phyloP scores from a whole-genome alignment of 2,329 filamentous ascomycete genomes.

The Knoxdaviesia capensis region DNA sequence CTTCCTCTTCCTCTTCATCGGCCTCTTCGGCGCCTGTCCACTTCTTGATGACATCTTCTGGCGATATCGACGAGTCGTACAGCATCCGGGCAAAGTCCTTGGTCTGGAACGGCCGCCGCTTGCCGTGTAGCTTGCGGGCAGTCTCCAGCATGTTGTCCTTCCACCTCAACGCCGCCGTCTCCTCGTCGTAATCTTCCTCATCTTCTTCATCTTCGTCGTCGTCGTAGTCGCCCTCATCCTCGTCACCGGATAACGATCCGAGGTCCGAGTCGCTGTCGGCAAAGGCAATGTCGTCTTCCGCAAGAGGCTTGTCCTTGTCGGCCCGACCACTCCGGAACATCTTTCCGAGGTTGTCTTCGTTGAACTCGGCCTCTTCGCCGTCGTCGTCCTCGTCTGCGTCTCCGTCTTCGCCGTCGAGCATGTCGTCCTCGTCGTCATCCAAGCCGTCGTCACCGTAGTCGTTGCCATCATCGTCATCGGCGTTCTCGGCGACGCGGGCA shows the following conservation, averaged over 20 bases:
- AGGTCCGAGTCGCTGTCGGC: conserved; percentile 95
- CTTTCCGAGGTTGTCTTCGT: conserved; percentile 37
- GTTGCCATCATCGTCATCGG: conserved; percentile 19
- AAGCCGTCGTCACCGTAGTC: conserved; percentile 19
- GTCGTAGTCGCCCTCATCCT: conserved; percentile 23
- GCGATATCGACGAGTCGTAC: conserved; percentile 64
- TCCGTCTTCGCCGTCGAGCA: conserved; percentile 7
- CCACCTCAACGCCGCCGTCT: conserved; percentile 60
- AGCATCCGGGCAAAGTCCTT: conserved; percentile 71
- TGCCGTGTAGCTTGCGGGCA: conserved; percentile 50
- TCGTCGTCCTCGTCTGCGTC: conserved; percentile 30
- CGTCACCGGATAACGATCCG: conserved; percentile 54
- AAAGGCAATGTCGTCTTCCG: conserved; percentile 62
- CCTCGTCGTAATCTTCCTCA: conserved; percentile 40
- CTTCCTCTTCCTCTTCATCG: conserved; percentile 24
- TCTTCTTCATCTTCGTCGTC: conserved; percentile 26
- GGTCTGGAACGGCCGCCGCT: conserved; percentile 53
- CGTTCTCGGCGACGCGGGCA: conserved; percentile 30
- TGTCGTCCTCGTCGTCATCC: conserved; percentile 23
- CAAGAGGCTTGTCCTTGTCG: conserved; percentile 22
- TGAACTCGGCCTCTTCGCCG: conserved; percentile 34
- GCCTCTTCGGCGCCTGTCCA: conserved; percentile 53
- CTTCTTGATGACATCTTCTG: conserved; percentile 52
- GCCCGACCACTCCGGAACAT: conserved; percentile 30
- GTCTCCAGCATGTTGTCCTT: conserved; percentile 69